These are phyloP conservation scores for Neofusicoccum sp. DNA, from an alignment of 2,329 filamentous ascomycete genomes.

Conservation along the genomic window DNA sequence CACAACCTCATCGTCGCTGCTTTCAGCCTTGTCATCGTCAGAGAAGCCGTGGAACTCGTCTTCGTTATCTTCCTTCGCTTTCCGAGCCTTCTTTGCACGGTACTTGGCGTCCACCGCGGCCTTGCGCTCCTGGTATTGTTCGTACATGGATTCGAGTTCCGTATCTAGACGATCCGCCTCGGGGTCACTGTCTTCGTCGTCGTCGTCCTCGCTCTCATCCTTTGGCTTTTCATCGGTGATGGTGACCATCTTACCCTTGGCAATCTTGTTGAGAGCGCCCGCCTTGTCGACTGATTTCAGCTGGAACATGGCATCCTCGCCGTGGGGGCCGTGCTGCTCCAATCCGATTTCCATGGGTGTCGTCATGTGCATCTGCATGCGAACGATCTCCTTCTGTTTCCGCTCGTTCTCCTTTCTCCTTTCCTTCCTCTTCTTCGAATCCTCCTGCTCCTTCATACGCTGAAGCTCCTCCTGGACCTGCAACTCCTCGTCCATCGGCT, in stretches of 20 bases:
- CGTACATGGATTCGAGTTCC: constrained; percentile 85
- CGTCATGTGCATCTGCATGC: constrained; percentile 96
- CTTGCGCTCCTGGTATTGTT: constrained; percentile 76
- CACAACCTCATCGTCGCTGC: constrained; percentile 56
- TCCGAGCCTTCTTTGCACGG: constrained; percentile 82
- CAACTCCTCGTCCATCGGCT: constrained; percentile 92
- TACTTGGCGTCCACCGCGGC: constrained; percentile 81
- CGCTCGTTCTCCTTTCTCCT: constrained; percentile 85
- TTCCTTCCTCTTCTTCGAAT: constrained; percentile 74
- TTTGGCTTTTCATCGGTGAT: constrained; percentile 52
- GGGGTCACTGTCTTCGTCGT: constrained; percentile 67
- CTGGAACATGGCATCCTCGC: constrained; percentile 81
- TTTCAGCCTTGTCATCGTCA: constrained; percentile 56
- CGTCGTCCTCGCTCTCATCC: constrained; percentile 45
- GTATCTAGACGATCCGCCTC: constrained; percentile 80
- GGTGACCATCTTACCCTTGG: constrained; percentile 75
- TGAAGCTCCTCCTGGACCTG: constrained; percentile 86
- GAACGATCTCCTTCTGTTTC: constrained; percentile 91
- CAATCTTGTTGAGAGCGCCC: constrained; percentile 65
- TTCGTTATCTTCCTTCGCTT: constrained; percentile 73
- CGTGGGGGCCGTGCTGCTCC: constrained; percentile 76
- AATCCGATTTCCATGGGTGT: constrained; percentile 94
- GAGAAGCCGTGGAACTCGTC: constrained; percentile 88
- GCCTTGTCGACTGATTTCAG: constrained; percentile 79
- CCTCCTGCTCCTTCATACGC: constrained; percentile 75